Evolutionary conservation across 163 green algal species (phyloP), one percentile per base, ranked within the genome.

Genomic region (Coccomyxa subellipsoidea): DNA sequence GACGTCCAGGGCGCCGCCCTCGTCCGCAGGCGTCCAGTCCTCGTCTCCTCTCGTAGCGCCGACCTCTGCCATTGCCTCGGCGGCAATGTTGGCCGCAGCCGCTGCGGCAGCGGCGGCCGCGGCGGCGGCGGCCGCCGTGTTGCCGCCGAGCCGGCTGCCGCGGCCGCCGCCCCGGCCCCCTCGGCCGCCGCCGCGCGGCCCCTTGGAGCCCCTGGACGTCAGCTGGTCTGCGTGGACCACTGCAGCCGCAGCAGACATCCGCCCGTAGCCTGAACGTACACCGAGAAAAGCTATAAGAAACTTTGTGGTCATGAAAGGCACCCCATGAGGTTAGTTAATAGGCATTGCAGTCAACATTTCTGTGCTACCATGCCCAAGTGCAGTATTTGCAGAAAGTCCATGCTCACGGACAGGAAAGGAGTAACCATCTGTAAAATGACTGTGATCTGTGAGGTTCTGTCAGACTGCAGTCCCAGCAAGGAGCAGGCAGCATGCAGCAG

Each of bases 1-100:
- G 32, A 15, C 32, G 10, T 78, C 72, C 40, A 7, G 10, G 7
- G 27, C 2, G 21, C 31, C 37, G 7, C 36, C 72, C 72, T 78
- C 72, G 36, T 78, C 72, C 3, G 72, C 72, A 39, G 72, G 72
- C 23, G 72, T 78, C 72, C 72, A 78, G 72, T 47, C 36, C 72
- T 59, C 36, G 7, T 78, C 37, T 4, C 72, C 37, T 10, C 34
- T 10, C 1, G 2, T 37, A 12, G n/a, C 5, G 31, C 3, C 69
- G 27, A 53, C 15, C 69, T 77, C 15, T 25, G 21, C 10, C 32
- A 23, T 12, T 10, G 69, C n/a, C n/a, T 35, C 69, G 47, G n/a
- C 69, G 18, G 69, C 72, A 32, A 9, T 31, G 5, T 78, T 15
- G 2, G 72, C 69, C 69, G 12, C 72, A 31, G 37, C 9, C 36